phyloP scores from a whole-genome alignment of 1,284 basidiomycete genomes.

The Psilocybe mexicana region DNA sequence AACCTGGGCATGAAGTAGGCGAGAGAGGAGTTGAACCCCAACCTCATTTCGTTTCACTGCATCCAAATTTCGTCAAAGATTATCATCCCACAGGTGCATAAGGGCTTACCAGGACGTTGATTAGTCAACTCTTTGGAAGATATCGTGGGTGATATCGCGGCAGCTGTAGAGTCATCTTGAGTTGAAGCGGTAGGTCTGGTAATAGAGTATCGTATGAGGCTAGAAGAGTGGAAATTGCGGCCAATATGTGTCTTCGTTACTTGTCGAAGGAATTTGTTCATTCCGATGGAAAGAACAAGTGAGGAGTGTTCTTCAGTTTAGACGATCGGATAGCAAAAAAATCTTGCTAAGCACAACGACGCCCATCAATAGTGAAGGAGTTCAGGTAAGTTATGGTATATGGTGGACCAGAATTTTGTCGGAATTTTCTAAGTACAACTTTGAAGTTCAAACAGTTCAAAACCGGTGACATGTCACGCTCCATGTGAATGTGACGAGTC shows the following conservation, averaged over 20 bases:
- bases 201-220: not conserved
- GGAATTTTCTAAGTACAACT: too few relatives aligned
- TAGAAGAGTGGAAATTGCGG: not conserved
- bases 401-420: not conserved
- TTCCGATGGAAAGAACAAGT: not conserved
- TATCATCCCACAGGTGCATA: not conserved
- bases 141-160: not conserved
- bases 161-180: not conserved
- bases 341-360: too few relatives aligned
- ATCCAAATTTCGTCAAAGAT: not conserved
- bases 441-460: not conserved
- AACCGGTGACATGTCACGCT: not conserved
- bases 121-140: not conserved
- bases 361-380: too few relatives aligned
- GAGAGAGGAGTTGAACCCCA: slow-evolving; percentile 91
- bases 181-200: too few relatives aligned
- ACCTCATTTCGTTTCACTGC: slow-evolving; percentile 79
- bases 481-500: not conserved
- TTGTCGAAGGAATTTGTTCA: not conserved
- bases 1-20: slow-evolving; percentile 78
- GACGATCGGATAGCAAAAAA: too few relatives aligned
- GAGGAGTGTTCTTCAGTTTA: too few relatives aligned
- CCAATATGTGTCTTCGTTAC: not conserved
- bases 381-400: not conserved
- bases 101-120: not conserved